Evolutionary conservation across 805 yeast species (phyloP), one percentile per base, ranked within the genome.

Genomic region (Brettanomyces bruxellensis): DNA sequence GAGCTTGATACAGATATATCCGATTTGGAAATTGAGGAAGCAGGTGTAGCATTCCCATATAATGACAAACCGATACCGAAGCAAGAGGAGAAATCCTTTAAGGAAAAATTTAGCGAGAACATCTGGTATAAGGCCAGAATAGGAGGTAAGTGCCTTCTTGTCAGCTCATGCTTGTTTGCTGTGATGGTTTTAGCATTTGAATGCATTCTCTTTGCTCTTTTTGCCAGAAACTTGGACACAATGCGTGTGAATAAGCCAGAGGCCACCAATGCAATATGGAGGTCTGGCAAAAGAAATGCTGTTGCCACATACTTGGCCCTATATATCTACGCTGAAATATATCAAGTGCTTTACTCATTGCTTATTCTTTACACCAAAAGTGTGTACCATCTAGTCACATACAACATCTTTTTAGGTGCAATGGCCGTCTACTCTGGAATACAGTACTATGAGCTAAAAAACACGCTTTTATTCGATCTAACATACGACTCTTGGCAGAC

Each of bases 401-500:
- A 23, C 48, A 38, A 32, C 55, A 8, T 71, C 69, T 46, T 64
- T 69, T 47, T 64, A 56, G 24, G 42, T 8, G 68, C 70, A 40
- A 69, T 72, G 75, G 59, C 68, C 44, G 58, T 70, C 3, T 72
- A 71, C 49, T 67, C 75, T 0, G 76, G 75, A 3, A 60, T 71
- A 32, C 76, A 72, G 50, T 67, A 60, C 47, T 49, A 57, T 41
- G 76, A 71, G 54, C 51, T 71, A 22, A 50, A 40, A 9, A 25
- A 40, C 28, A 40, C 60, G 3, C 55, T 70, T 14, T 36, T 53
- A 3, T 43, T 43, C 5, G 53, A 42, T 5, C 48, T 59, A n/a
- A 6, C 25, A 5, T 45, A 45, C 7, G 58, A 56, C 4, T 13
- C 22, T 25, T 68, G 72, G 69, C 41, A 45, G 38, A n/a, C 37